phyloP scores from a whole-genome alignment of 768 basidiomycete species.

The Ephemerocybe angulata region DNA sequence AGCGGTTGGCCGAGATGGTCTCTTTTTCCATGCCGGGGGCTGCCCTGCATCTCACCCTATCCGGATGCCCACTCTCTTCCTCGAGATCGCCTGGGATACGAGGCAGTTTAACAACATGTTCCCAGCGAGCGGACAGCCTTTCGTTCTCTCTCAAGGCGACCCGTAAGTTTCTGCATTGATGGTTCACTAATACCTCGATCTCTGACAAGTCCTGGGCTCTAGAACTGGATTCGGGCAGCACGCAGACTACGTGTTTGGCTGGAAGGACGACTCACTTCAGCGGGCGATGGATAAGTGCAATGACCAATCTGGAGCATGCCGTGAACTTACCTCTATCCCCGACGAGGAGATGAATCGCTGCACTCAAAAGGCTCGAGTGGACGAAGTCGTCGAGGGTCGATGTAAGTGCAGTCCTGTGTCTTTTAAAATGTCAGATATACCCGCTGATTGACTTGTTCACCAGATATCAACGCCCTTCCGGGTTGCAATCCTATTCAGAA shows the following conservation, averaged over 20 bases:
- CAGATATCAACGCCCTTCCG: background rate
- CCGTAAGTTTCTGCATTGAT: slow-evolving; percentile 3
- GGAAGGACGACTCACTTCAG: slow-evolving; percentile 4
- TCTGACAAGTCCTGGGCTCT: background rate
- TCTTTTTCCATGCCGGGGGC: slow-evolving; percentile 2
- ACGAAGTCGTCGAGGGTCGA: slow-evolving; percentile 7
- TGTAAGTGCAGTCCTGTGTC: too few species aligned
- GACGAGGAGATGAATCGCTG: slow-evolving; percentile 8
- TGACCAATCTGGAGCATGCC: background rate
- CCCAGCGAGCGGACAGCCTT: slow-evolving; percentile 6
- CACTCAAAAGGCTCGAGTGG: background rate
- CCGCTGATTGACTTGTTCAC: background rate
- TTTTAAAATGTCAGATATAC: background rate
- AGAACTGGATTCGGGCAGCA: slow-evolving; percentile 9
- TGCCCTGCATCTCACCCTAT: slow-evolving; percentile 10
- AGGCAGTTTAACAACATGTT: slow-evolving; percentile 9
- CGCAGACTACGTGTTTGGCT: slow-evolving; percentile 10
- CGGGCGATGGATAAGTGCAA: slow-evolving; percentile 6
- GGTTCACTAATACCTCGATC: background rate
- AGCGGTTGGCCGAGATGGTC: background rate
- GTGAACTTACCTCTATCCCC: background rate
- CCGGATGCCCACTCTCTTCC: slow-evolving; percentile 7
- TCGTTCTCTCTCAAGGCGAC: slow-evolving; percentile 9
- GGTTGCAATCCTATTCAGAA: slow-evolving; percentile 6
- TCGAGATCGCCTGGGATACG: slow-evolving; percentile 10